Evolutionary conservation across 1,284 basidiomycete species (phyloP).

Genomic region (Phlebopus sp.): DNA sequence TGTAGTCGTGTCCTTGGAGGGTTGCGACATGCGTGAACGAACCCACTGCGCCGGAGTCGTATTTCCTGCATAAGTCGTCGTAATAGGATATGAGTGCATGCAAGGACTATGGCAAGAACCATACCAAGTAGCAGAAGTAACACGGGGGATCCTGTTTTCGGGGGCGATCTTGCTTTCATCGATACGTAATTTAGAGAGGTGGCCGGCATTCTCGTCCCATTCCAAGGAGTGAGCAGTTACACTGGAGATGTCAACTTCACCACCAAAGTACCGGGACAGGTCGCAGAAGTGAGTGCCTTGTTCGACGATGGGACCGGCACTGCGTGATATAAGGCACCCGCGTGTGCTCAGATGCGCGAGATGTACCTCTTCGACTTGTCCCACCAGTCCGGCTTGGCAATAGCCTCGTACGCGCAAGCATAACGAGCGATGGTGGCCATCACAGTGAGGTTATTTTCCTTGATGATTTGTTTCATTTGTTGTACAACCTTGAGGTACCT

Average conservation of each 20-base stretch:
- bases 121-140: constrained; percentile 76
- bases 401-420: constrained; percentile 89
- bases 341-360: neutral
- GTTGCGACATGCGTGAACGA: constrained; percentile 86
- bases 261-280: constrained; percentile 95
- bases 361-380: constrained; percentile 82
- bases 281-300: constrained; percentile 94
- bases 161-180: constrained; percentile 78
- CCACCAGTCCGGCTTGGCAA: constrained; percentile 96
- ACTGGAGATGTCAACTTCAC: constrained; percentile 86
- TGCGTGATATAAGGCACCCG: constrained; percentile 26
- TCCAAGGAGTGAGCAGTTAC: constrained; percentile 88
- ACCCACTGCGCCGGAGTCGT: constrained; percentile 88
- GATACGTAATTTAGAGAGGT: constrained; percentile 77
- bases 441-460: constrained; percentile 93
- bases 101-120: constrained; percentile 19
- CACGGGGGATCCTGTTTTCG: constrained; percentile 79
- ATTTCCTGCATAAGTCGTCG: constrained; percentile 62
- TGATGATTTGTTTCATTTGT: constrained; percentile 96
- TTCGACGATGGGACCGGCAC: constrained; percentile 90
- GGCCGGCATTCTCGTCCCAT: constrained; percentile 88
- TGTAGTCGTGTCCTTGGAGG: constrained; percentile 88
- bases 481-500: constrained; percentile 94
- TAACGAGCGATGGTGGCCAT: constrained; percentile 97
- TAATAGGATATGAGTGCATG: constrained; percentile 12